These are phyloP conservation scores for Cordyceps cateniannulata DNA, from an alignment of 2,329 filamentous ascomycete species.

Conservation along the genomic window DNA sequence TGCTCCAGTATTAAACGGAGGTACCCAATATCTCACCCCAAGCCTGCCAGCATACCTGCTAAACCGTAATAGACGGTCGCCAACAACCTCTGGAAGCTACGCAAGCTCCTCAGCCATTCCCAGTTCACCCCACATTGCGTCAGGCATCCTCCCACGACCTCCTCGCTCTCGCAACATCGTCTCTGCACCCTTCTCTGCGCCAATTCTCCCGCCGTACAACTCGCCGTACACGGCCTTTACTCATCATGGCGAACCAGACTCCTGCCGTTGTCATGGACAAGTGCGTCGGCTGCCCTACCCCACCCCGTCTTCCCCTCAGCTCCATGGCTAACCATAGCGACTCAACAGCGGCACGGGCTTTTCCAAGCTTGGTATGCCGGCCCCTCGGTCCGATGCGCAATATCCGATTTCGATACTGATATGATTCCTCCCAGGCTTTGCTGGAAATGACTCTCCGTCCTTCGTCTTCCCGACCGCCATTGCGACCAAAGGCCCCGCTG, in stretches of 20 bases:
- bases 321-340: constrained; percentile 24
- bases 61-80: neutral
- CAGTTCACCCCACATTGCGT: constrained; percentile 12
- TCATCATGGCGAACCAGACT: constrained; percentile 88
- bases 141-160: constrained; percentile 9
- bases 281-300: constrained; percentile 54
- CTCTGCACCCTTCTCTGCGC: neutral
- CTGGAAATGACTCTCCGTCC: constrained; percentile 97
- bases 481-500: constrained; percentile 78
- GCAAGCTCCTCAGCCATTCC: constrained; percentile 13
- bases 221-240: constrained; percentile 17
- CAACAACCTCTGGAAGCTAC: constrained; percentile 7
- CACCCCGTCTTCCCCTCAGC: constrained; percentile 9
- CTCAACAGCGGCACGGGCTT: constrained; percentile 88
- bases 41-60: too few relatives aligned
- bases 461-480: constrained; percentile 99
- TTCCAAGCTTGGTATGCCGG: constrained; percentile 83
- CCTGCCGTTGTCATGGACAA: constrained; percentile 99
- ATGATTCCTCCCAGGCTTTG: constrained; percentile 62
- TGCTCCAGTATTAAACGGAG: too few relatives aligned
- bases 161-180: constrained; percentile 2
- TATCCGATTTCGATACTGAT: neutral
- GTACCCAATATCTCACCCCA: too few relatives aligned
- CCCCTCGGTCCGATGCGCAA: constrained; percentile 3
- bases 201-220: constrained; percentile 9